Evolutionary conservation across 2,329 filamentous ascomycete genomes (phyloP).

Genomic region (Neofusicoccum ribis): DNA sequence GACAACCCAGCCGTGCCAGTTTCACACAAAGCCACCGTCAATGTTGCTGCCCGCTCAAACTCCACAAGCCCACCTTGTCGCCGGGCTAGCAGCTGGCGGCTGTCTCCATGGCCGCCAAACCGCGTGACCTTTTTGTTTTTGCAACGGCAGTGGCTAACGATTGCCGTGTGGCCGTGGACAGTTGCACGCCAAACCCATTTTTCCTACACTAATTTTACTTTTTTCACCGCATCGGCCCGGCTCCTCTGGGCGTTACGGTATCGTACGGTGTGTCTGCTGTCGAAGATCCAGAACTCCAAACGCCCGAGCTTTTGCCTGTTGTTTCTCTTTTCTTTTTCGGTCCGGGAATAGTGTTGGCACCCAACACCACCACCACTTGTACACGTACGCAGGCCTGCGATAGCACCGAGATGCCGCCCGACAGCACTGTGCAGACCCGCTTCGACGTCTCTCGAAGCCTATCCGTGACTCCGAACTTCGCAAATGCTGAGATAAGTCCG

Average conservation of each 20-base stretch:
- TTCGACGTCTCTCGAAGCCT: background rate
- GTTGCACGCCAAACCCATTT: background rate
- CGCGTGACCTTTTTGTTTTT: slow-evolving; percentile 2
- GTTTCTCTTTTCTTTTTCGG: background rate
- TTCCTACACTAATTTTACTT: background rate
- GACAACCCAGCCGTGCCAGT: background rate
- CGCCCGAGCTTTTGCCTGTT: background rate
- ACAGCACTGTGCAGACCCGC: background rate
- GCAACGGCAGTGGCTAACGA: background rate
- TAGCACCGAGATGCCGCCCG: background rate
- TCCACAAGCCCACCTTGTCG: background rate
- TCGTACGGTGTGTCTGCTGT: background rate
- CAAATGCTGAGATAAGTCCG: background rate
- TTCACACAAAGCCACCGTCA: slow-evolving; percentile 1
- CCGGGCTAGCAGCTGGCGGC: background rate
- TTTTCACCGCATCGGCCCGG: slow-evolving; percentile 8
- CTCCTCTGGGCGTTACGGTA: background rate
- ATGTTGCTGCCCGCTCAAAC: background rate
- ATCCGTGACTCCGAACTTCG: background rate
- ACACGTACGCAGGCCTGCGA: background rate
- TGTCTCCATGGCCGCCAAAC: background rate
- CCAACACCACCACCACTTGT: background rate
- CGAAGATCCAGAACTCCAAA: background rate
- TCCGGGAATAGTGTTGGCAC: background rate
- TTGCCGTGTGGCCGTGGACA: background rate